Evolutionary conservation across 78 protist genomes (phyloP).

Genomic region (Chrysochromulina parva): DNA sequence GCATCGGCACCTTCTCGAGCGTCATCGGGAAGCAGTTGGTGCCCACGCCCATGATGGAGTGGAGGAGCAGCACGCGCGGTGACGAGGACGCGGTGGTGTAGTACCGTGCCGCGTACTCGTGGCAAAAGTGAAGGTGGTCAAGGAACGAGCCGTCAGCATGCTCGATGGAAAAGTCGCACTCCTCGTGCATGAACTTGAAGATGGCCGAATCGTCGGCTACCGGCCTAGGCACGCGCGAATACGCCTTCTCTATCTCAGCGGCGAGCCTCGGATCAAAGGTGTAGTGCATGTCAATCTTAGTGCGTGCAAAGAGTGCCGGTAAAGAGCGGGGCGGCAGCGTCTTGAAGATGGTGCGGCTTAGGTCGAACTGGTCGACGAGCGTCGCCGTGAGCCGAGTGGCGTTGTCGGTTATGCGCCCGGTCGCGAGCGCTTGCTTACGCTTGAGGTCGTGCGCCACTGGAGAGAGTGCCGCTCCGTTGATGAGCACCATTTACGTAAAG

Average conservation of each 20-base stretch:
- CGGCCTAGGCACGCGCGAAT: background rate
- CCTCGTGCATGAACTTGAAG: background rate
- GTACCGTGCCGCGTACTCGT: background rate
- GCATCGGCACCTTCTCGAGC: background rate
- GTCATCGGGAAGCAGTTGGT: slow-evolving; percentile 9
- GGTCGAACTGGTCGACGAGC: background rate
- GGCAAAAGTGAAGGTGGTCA: background rate
- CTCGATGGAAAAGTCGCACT: background rate
- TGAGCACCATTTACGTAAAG: too few relatives aligned
- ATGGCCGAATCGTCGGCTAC: background rate
- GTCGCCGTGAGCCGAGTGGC: too few relatives aligned
- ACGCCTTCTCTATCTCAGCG: background rate
- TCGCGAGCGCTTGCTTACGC: too few relatives aligned
- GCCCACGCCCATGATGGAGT: background rate
- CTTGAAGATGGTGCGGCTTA: background rate
- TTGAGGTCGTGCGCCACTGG: too few relatives aligned
- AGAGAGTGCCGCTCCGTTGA: too few relatives aligned
- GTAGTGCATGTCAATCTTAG: background rate
- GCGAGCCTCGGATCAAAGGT: background rate
- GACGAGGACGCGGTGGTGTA: background rate
- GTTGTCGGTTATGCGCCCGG: too few relatives aligned
- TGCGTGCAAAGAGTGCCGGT: background rate
- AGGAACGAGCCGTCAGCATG: slow-evolving; percentile 8
- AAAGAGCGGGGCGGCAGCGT: background rate
- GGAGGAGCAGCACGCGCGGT: background rate